Conservation (phyloP, 305 asterid genomes). For the Solanum hybrid region DNA sequence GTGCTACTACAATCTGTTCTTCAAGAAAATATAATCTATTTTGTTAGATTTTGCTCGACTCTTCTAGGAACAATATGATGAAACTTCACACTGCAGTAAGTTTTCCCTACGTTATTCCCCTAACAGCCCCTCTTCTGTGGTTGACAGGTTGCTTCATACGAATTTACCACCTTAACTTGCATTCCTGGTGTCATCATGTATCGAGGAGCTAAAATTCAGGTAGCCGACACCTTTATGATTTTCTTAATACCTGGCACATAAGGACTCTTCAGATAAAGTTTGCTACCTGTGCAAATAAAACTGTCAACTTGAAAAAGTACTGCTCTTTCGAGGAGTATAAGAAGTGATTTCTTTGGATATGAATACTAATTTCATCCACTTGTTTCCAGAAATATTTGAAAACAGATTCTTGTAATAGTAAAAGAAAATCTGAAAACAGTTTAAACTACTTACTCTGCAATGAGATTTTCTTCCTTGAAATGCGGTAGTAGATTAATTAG, state of each 20-base stretch:
- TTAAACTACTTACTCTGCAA: background rate
- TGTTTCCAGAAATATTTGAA: background rate
- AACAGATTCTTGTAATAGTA: background rate
- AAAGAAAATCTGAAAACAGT: background rate
- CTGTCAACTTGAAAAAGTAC: background rate
- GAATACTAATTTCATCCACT: background rate
- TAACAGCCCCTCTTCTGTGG: constrained; percentile 3
- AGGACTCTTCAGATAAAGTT: background rate
- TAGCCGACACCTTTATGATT: constrained; percentile 4
- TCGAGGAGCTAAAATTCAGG: constrained; percentile 98
- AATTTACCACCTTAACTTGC: constrained; percentile 94
- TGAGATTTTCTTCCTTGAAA: background rate
- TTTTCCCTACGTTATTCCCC: background rate
- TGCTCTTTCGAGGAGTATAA: background rate
- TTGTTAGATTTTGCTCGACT: background rate
- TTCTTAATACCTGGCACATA: background rate
- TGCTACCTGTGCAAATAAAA: background rate
- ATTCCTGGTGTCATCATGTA: constrained; percentile 95
- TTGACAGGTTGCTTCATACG: constrained; percentile 92
- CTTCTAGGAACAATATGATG: background rate
- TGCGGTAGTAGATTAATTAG: background rate
- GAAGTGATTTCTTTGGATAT: background rate
- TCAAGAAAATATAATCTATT: background rate
- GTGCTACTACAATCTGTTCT: background rate
- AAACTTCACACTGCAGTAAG: background rate